Evolutionary conservation across 495 filamentous ascomycete species (phyloP).

Genomic region (Glonium stellatum): DNA sequence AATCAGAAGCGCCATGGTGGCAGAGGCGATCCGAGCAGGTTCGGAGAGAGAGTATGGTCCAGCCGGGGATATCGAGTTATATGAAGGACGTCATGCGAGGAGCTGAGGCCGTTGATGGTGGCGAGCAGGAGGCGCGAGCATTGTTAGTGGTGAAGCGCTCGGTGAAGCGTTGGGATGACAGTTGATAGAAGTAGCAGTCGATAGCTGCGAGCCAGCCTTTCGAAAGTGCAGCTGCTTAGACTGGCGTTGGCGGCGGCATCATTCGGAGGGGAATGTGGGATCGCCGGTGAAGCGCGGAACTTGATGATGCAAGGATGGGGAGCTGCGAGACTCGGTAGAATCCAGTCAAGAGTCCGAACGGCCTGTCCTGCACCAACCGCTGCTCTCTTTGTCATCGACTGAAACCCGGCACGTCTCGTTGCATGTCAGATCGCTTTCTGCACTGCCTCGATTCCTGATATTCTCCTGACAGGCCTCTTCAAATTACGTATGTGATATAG

Average conservation of each 20-base stretch:
- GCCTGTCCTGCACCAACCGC: neutral
- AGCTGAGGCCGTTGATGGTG: neutral
- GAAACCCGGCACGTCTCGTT: constrained; percentile 19
- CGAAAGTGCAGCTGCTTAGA: neutral
- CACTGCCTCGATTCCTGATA: constrained; percentile 12
- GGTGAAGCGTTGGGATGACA: too few relatives aligned
- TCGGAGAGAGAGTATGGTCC: neutral
- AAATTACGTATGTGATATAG: too few relatives aligned
- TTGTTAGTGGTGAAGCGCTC: neutral
- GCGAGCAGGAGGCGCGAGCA: neutral
- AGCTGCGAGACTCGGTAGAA: neutral
- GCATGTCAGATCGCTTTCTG: constrained; percentile 4
- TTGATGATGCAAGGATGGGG: neutral
- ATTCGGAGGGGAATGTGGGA: neutral
- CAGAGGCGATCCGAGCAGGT: neutral
- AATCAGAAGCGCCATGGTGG: constrained; percentile 10
- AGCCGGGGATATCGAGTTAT: neutral
- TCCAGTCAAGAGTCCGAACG: neutral
- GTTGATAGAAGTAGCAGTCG: too few relatives aligned
- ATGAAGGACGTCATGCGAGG: neutral
- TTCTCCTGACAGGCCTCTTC: neutral
- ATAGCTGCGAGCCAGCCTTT: neutral
- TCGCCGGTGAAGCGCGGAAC: neutral
- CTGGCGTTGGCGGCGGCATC: neutral
- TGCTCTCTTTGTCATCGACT: neutral